Percentiles rank a stretch among this genome's conserved stretches.
Evolutionary conservation across 768 basidiomycete genomes (phyloP).

Genomic region (Psilocybe sp.): DNA sequence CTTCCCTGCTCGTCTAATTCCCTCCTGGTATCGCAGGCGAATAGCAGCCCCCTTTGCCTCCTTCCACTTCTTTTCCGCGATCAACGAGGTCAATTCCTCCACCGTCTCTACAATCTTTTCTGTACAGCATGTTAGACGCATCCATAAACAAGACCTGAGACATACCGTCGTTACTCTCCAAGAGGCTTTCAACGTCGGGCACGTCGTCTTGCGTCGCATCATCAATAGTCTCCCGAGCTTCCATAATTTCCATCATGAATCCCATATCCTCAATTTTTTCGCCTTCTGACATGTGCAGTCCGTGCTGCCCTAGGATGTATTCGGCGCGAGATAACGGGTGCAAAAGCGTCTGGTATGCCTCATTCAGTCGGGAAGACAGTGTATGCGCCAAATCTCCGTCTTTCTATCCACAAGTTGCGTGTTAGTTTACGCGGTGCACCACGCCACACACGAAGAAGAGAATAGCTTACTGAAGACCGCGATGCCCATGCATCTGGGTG

Average conservation of each 20-base stretch:
- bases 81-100: constrained; percentile 42
- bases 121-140: constrained; percentile 22
- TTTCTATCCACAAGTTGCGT: constrained; percentile 30
- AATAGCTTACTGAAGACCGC: constrained; percentile 50
- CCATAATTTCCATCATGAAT: constrained; percentile 77
- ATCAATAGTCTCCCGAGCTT: constrained; percentile 75
- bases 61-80: constrained; percentile 53
- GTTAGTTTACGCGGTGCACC: constrained; percentile 6
- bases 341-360: constrained; percentile 75
- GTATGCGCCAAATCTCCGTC: constrained; percentile 59
- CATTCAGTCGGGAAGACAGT: constrained; percentile 76
- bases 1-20: constrained; percentile 54
- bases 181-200: constrained; percentile 48
- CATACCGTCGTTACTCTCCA: constrained; percentile 53
- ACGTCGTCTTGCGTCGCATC: constrained; percentile 40
- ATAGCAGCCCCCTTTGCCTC: constrained; percentile 58
- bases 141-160: constrained; percentile 7
- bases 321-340: constrained; percentile 74
- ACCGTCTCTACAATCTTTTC: constrained; percentile 51
- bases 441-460: constrained; percentile 2
- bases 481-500: constrained; percentile 88
- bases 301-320: constrained; percentile 72
- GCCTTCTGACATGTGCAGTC: constrained; percentile 55
- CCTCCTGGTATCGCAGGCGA: constrained; percentile 70
- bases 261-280: constrained; percentile 71